Base-by-base conservation (phyloP, 2,329 filamentous ascomycete genomes). In the Penicillium sp. region DNA sequence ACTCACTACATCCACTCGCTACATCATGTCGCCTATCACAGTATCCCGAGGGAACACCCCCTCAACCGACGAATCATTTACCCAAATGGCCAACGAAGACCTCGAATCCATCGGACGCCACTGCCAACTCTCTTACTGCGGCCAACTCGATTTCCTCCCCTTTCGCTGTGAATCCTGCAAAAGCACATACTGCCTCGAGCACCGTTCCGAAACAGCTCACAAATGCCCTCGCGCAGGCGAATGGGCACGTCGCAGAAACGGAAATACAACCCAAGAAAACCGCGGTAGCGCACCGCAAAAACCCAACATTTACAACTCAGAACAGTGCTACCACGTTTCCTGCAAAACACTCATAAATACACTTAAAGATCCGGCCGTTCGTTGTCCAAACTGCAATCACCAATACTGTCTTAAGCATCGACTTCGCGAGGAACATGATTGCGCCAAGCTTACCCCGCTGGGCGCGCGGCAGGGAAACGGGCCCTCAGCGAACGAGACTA, bases 101-200 rank as follows among this genome's bases (percentile, higher is more conserved):
- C 88, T 93, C 48, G 88, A 90, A 68, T 84, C 93, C 24, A 89
- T 98, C 66, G 95, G 95, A 75, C 86, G 86, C 60, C 93, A 97
- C 80, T 99, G 95, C 83, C 87, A 97, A 75, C 88, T 90, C 77
- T 81, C 89, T 63, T 96, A 91, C 81, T 99, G 95, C 82, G 89
- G 93, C 73, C 90, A 95, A 72, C 90, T 98, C 59, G 95, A 98
- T 77, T 98, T 99, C 75, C 86, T 99, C 4, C 95, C 95, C 4
- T 98, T 98, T 76, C 84, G 87, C 71, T 99, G 95, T 79, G 90
- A 96, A 73, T 95, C 90, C 65, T 99, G 95, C 78, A 84, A 79
- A 68, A 81, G 82, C 57, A 93, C 89, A 16, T 99, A 87, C 79
- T 99, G 96, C 74, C 89, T 96, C 64, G 93, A 98, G 72, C 95